Evolutionary conservation across 2,329 filamentous ascomycete species (phyloP).

Genomic region (Ambrosiella xylebori): DNA sequence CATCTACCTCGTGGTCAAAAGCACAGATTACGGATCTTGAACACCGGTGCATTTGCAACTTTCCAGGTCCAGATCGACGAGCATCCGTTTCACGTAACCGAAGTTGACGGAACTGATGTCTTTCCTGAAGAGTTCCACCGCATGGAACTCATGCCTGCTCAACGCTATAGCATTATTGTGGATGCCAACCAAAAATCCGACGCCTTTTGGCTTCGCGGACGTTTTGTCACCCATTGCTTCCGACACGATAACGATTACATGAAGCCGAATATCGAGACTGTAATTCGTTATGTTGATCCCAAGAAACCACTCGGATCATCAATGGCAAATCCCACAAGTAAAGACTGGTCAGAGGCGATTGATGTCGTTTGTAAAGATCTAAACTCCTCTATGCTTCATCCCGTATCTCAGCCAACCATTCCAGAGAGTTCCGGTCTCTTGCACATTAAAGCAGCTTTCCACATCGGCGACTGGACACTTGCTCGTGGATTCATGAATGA

Average conservation of each 20-base stretch:
- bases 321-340: slow-evolving; percentile 20
- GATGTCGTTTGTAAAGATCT: slow-evolving; percentile 35
- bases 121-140: slow-evolving; percentile 40
- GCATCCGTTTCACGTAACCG: slow-evolving; percentile 46
- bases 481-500: slow-evolving; percentile 37
- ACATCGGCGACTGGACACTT: slow-evolving; percentile 36
- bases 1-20: slow-evolving; percentile 34
- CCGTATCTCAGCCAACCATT: slow-evolving; percentile 21
- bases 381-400: slow-evolving; percentile 29
- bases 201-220: slow-evolving; percentile 47
- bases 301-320: no score
- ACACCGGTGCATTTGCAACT: slow-evolving; percentile 53
- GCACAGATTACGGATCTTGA: slow-evolving; percentile 51
- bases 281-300: slow-evolving; percentile 19
- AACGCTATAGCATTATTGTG: slow-evolving; percentile 52
- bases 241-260: slow-evolving; percentile 19
- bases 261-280: slow-evolving; percentile 18
- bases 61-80: slow-evolving; percentile 56
- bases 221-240: slow-evolving; percentile 25
- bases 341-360: slow-evolving; percentile 31
- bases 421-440: slow-evolving; percentile 26
- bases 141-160: slow-evolving; percentile 50
- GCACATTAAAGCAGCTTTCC: slow-evolving; percentile 34
- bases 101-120: slow-evolving; percentile 53
- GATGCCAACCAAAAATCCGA: slow-evolving; percentile 37